These are phyloP conservation scores for Crataegus laevigata DNA, from an alignment of 306 rosid species.

Conservation along the genomic window DNA sequence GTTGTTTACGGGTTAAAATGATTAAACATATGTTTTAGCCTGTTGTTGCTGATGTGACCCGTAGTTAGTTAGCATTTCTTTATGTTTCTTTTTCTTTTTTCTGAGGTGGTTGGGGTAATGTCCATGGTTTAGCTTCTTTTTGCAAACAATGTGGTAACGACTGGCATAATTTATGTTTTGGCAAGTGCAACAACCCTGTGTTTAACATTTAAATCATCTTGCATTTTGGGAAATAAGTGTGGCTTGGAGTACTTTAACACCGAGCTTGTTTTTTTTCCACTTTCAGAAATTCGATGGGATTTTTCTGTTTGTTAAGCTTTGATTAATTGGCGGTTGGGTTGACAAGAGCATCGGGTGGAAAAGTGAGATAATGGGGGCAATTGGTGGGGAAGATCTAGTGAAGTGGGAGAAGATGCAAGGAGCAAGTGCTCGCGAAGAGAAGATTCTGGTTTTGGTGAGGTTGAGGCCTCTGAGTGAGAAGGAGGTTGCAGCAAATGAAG, in stretches of 20 bases:
- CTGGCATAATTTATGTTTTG: constrained; percentile 20
- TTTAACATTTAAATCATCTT: constrained; percentile 26
- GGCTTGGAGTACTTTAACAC: constrained; percentile 4
- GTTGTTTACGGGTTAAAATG: constrained; percentile 20
- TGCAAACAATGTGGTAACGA: constrained; percentile 27
- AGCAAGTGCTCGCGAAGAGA: constrained; percentile 65
- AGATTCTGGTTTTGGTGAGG: constrained; percentile 86
- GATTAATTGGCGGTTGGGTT: constrained; percentile 27
- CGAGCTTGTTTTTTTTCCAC: constrained; percentile 9
- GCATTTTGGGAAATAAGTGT: constrained; percentile 33
- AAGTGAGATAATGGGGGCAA: constrained; percentile 71
- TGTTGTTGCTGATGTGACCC: constrained; percentile 30
- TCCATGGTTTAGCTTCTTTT: constrained; percentile 30
- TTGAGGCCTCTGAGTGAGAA: constrained; percentile 84
- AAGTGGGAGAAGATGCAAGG: constrained; percentile 91
- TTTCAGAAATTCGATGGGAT: constrained; percentile 23
- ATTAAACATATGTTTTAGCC: constrained; percentile 28
- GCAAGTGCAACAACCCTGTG: constrained; percentile 28
- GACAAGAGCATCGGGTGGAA: constrained; percentile 10
- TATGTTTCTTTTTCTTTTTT: neutral
- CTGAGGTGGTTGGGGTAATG: constrained; percentile 31
- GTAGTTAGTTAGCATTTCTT: constrained; percentile 4
- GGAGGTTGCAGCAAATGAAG: constrained; percentile 63
- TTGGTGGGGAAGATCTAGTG: constrained; percentile 65
- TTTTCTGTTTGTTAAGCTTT: constrained; percentile 1